Evolutionary conservation across 2,329 filamentous ascomycete species (phyloP).

Genomic region (Knufia petricola): DNA sequence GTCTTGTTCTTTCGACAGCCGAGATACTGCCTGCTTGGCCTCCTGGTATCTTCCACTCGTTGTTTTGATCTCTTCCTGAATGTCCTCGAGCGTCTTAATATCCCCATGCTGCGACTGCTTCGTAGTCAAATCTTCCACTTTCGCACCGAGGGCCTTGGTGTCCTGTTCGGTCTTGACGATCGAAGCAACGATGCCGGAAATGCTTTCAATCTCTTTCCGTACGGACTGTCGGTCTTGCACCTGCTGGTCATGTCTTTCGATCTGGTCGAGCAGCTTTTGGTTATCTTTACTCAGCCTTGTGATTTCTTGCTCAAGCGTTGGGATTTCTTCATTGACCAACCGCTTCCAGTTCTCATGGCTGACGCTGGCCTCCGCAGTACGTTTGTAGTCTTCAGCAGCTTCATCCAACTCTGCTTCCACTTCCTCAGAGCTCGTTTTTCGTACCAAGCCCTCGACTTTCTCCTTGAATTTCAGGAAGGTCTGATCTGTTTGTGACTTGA

Average conservation of each 20-base stretch:
- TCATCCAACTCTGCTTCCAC: constrained; percentile 51
- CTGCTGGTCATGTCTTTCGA: constrained; percentile 58
- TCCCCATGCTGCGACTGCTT: constrained; percentile 61
- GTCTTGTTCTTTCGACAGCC: constrained; percentile 61
- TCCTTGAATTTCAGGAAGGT: constrained; percentile 54
- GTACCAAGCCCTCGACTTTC: constrained; percentile 52
- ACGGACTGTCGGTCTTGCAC: constrained; percentile 55
- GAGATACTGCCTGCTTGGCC: constrained; percentile 54
- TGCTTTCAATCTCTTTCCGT: constrained; percentile 63
- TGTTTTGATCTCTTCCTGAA: constrained; percentile 63
- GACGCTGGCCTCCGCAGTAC: constrained; percentile 52
- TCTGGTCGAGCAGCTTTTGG: constrained; percentile 47
- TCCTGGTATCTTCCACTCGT: constrained; percentile 58
- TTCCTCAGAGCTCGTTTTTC: constrained; percentile 42
- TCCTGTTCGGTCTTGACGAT: constrained; percentile 66
- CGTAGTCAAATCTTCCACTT: constrained; percentile 64
- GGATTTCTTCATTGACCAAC: constrained; percentile 59
- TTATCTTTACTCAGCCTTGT: constrained; percentile 53
- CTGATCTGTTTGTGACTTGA: constrained; percentile 46
- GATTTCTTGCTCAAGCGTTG: constrained; percentile 55
- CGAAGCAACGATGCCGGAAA: constrained; percentile 64
- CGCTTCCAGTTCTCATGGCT: constrained; percentile 67
- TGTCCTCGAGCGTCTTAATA: constrained; percentile 67
- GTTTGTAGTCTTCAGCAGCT: constrained; percentile 52
- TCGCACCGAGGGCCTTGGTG: constrained; percentile 58